Conservation (phyloP, 2,329 filamentous ascomycete species). For the Calycina marina region DNA sequence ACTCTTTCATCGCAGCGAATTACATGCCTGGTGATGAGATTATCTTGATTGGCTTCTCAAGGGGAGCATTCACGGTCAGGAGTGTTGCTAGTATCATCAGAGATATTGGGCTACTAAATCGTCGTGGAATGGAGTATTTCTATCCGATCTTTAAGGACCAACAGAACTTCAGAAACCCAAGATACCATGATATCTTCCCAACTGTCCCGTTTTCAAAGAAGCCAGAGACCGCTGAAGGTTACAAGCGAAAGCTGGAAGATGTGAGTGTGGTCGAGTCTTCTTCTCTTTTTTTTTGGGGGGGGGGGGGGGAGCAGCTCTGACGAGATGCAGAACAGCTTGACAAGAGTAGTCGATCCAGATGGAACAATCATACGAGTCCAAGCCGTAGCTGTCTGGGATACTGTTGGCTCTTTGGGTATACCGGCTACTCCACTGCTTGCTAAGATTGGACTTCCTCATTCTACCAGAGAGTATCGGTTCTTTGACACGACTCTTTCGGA, state of each 20-base stretch:
- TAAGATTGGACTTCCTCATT: constrained; percentile 21
- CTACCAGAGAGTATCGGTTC: constrained; percentile 25
- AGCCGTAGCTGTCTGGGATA: constrained; percentile 36
- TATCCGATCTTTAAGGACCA: constrained; percentile 27
- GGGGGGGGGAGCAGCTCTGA: too few relatives aligned
- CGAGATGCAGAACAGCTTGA: constrained; percentile 19
- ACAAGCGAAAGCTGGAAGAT: constrained; percentile 25
- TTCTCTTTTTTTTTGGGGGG: too few relatives aligned
- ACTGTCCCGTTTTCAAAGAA: constrained; percentile 19
- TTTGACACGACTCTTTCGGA: constrained; percentile 29
- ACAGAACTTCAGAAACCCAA: constrained; percentile 19
- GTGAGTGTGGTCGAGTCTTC: too few relatives aligned
- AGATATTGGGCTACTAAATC: constrained; percentile 25
- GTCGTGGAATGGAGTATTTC: constrained; percentile 28
- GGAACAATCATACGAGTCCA: constrained; percentile 26
- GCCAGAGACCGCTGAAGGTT: constrained; percentile 16
- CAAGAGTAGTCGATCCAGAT: constrained; percentile 24
- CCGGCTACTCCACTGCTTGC: constrained; percentile 27
- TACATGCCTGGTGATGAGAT: constrained; percentile 28
- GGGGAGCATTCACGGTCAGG: constrained; percentile 28
- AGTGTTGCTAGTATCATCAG: constrained; percentile 24
- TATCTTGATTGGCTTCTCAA: constrained; percentile 26
- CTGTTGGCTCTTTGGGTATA: constrained; percentile 24
- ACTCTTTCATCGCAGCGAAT: constrained; percentile 28
- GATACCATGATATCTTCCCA: constrained; percentile 23